A percentile compares a stretch with the other conserved stretches of the same genome.
Conservation (phyloP, 2,329 filamentous ascomycete genomes). For the Neonectria punicea region DNA sequence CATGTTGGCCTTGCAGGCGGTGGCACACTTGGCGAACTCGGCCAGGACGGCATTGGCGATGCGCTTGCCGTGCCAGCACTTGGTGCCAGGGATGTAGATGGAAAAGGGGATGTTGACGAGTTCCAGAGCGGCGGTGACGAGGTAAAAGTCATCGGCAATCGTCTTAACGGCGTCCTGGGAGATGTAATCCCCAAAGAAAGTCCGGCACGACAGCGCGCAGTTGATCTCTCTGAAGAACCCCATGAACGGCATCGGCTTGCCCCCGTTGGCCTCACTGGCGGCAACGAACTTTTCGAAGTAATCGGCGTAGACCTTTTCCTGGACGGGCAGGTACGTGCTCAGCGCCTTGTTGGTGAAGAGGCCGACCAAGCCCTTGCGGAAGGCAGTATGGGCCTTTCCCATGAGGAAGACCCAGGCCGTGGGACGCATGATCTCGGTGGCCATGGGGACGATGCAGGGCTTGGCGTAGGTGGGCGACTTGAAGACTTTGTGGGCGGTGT, state of each 20-base stretch:
- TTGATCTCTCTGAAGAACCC: slow-evolving; percentile 79
- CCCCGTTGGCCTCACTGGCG: slow-evolving; percentile 62
- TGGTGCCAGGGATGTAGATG: slow-evolving; percentile 80
- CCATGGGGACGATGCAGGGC: slow-evolving; percentile 81
- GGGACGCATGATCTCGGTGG: slow-evolving; percentile 77
- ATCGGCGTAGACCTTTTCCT: slow-evolving; percentile 76
- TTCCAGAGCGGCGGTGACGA: slow-evolving; percentile 80
- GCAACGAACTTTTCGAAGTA: slow-evolving; percentile 77
- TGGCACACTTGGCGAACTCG: slow-evolving; percentile 77
- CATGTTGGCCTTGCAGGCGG: slow-evolving; percentile 78
- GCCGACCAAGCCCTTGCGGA: slow-evolving; percentile 77
- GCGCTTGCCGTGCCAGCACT: slow-evolving; percentile 81
- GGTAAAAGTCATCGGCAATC: slow-evolving; percentile 83
- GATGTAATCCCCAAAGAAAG: slow-evolving; percentile 85
- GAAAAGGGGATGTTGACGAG: slow-evolving; percentile 78
- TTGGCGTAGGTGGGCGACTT: slow-evolving; percentile 80
- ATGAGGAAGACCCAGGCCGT: slow-evolving; percentile 84
- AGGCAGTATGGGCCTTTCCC: slow-evolving; percentile 80
- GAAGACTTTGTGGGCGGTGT: slow-evolving; percentile 84
- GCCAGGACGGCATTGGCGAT: slow-evolving; percentile 75
- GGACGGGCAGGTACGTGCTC: slow-evolving; percentile 75
- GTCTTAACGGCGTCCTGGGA: slow-evolving; percentile 75
- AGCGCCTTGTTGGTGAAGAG: slow-evolving; percentile 81
- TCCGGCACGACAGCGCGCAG: slow-evolving; percentile 80
- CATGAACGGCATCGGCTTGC: slow-evolving; percentile 75